Evolutionary conservation across 345 rosid species (phyloP).

Genomic region (Citrus cavaleriei): DNA sequence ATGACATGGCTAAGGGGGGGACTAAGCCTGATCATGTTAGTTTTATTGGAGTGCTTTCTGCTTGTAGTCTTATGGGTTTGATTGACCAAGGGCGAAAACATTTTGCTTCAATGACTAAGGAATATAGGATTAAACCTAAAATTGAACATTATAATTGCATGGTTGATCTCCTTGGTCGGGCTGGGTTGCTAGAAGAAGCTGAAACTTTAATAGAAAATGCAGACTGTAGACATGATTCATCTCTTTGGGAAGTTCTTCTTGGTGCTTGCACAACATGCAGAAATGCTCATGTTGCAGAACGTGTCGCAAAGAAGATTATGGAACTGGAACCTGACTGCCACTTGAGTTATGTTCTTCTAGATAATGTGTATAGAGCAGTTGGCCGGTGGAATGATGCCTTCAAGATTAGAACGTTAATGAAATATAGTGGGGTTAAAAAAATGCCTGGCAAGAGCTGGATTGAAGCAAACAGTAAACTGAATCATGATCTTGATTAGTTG

Average conservation of each 20-base stretch:
- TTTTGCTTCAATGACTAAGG: constrained; percentile 49
- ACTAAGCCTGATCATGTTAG: constrained; percentile 71
- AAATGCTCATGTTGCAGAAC: constrained; percentile 56
- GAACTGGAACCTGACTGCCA: constrained; percentile 59
- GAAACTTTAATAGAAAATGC: constrained; percentile 61
- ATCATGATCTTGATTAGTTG: constrained; percentile 1
- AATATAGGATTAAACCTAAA: constrained; percentile 59
- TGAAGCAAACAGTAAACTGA: constrained; percentile 23
- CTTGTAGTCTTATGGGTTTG: constrained; percentile 83
- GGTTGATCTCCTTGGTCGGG: constrained; percentile 89
- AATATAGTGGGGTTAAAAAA: constrained; percentile 56
- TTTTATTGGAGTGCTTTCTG: constrained; percentile 78
- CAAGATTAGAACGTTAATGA: constrained; percentile 63
- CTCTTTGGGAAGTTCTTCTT: constrained; percentile 87
- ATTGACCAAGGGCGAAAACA: constrained; percentile 56
- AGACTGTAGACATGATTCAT: constrained; percentile 53
- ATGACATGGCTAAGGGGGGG: constrained; percentile 52
- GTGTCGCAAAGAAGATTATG: constrained; percentile 74
- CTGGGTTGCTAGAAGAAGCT: constrained; percentile 83
- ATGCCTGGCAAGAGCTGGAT: constrained; percentile 67
- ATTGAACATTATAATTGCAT: constrained; percentile 84
- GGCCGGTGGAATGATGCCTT: constrained; percentile 86
- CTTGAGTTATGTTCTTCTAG: constrained; percentile 75
- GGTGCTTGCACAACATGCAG: constrained; percentile 69
- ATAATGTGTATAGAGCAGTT: constrained; percentile 62